These are phyloP conservation scores for Hygrocybe punicea DNA, from an alignment of 768 basidiomycete genomes.

Conservation along the genomic window DNA sequence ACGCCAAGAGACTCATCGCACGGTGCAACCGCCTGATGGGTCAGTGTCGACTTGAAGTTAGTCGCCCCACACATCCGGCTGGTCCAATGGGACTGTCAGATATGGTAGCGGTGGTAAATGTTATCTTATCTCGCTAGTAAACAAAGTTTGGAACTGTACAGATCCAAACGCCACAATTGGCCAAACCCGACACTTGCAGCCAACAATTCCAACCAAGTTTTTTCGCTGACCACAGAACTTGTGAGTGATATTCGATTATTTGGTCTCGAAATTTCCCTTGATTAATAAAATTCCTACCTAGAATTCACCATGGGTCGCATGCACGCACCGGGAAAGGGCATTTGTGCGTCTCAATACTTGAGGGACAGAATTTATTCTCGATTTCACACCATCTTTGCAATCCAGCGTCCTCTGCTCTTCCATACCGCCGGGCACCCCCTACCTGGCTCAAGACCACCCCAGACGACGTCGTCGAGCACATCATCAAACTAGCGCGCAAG, in stretches of 20 bases:
- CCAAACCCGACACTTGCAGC: no score
- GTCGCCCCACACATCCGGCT: no score
- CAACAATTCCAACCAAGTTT: not conserved
- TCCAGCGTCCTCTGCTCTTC: constrained; percentile 89
- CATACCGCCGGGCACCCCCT: constrained; percentile 92
- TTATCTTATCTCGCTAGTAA: not conserved
- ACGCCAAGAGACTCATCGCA: no score
- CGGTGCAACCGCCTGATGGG: no score
- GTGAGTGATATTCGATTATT: not conserved
- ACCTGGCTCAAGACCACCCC: constrained; percentile 96
- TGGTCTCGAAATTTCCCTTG: no score
- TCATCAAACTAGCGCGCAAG: constrained; percentile 96
- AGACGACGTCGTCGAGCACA: constrained; percentile 93
- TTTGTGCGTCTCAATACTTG: constrained; percentile 61
- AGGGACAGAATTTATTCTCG: not conserved
- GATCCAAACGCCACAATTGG: not conserved
- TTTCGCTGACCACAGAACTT: not conserved
- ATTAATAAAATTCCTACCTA: not conserved
- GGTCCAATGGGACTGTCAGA: no score
- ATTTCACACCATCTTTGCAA: not conserved
- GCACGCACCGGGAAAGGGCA: constrained; percentile 99
- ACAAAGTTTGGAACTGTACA: constrained; percentile 1
- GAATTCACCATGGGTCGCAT: constrained; percentile 82
- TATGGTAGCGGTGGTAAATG: no score
- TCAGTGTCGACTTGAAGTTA: no score